Evolutionary conservation across 2,329 filamentous ascomycete species (phyloP).

Genomic region (Trichoderma guizhouense): DNA sequence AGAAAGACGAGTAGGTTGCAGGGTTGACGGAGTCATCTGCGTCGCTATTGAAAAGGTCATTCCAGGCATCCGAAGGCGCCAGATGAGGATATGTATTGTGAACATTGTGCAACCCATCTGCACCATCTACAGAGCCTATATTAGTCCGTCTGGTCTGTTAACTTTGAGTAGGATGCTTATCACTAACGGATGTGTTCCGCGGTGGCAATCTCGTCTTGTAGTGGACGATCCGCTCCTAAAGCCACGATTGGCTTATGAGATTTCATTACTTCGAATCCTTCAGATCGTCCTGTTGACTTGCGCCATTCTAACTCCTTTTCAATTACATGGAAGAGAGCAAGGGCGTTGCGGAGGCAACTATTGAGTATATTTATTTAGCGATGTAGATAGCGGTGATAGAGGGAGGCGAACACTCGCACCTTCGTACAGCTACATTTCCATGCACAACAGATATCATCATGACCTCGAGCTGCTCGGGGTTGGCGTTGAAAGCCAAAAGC

Average conservation of each 20-base stretch:
- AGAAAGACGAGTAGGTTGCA: background rate
- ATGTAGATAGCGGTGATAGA: background rate
- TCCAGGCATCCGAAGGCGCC: background rate
- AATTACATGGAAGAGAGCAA: background rate
- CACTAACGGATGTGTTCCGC: background rate
- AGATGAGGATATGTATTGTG: background rate
- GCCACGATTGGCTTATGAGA: background rate
- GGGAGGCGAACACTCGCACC: background rate
- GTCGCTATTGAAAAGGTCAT: background rate
- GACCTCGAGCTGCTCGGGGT: background rate
- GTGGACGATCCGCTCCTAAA: background rate
- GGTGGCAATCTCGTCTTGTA: background rate
- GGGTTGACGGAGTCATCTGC: fast-evolving
- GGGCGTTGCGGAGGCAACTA: background rate
- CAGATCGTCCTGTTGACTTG: background rate
- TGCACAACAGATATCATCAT: background rate
- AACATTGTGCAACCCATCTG: background rate
- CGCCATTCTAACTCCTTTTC: background rate
- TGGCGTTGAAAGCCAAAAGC: background rate
- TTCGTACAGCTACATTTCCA: background rate
- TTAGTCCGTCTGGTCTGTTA: background rate
- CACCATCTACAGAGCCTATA: background rate
- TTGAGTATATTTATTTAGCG: background rate
- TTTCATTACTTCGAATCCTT: background rate
- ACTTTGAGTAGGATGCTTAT: background rate